These are phyloP conservation scores for Remersonia thermophila DNA, from an alignment of 2,329 filamentous ascomycete species.

Conservation along the genomic window DNA sequence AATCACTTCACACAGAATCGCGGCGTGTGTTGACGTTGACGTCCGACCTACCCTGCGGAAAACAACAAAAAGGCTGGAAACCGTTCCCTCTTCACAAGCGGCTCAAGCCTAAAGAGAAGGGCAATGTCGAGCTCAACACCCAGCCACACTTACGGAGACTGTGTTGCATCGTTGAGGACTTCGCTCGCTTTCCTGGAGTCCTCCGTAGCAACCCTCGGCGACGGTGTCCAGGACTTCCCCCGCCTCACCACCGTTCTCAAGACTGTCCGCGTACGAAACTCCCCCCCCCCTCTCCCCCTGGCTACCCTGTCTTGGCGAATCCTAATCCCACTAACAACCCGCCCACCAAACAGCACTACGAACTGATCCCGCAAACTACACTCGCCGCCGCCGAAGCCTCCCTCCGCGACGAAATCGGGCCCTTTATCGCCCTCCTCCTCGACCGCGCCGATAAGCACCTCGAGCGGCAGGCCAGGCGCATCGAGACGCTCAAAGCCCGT, in stretches of 20 bases:
- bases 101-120: too few species aligned
- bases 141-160: constrained; percentile 37
- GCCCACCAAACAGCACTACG: constrained; percentile 59
- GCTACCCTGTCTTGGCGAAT: not conserved
- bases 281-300: too few species aligned
- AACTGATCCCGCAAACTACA: constrained; percentile 76
- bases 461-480: constrained; percentile 69
- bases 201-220: constrained; percentile 44
- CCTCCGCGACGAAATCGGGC: constrained; percentile 79
- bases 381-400: constrained; percentile 72
- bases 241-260: constrained; percentile 43
- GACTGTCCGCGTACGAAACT: constrained; percentile 38
- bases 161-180: constrained; percentile 45
- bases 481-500: constrained; percentile 72
- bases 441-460: constrained; percentile 72
- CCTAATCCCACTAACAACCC: not conserved
- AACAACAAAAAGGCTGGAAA: too few species aligned
- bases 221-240: constrained; percentile 46
- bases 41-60: too few species aligned
- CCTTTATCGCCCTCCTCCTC: constrained; percentile 68
- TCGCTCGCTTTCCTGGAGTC: constrained; percentile 51
- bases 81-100: too few species aligned
- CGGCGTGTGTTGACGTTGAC: too few species aligned
- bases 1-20: too few species aligned
- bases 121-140: constrained; percentile 6